Percentiles rank a stretch among this genome's conserved stretches.
phyloP scores from a whole-genome alignment of 305 asterid species.

The Lippia alba region DNA sequence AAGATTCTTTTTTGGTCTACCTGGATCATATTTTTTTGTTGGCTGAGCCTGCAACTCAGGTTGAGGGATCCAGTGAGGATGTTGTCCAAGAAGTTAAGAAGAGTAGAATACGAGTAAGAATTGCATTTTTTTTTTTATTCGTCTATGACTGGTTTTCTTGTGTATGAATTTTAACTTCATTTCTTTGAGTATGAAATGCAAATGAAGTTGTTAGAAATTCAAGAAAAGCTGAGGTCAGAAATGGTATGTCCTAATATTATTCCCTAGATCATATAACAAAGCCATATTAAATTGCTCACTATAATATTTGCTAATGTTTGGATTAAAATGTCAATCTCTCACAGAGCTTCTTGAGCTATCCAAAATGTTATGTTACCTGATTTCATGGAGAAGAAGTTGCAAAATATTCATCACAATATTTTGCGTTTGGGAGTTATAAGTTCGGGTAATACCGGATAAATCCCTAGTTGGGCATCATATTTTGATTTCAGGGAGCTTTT shows the following conservation, averaged over 20 bases:
- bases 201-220: conserved; percentile 86
- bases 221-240: conserved; percentile 66
- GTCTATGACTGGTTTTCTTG: conserved; percentile 19
- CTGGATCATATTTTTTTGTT: conserved; percentile 87
- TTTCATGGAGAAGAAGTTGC: conserved; percentile 14
- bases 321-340: conserved; percentile 9
- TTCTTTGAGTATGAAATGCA: conserved; percentile 74
- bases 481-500: no score
- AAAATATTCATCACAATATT: not conserved
- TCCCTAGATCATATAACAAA: conserved; percentile 3
- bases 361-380: conserved; percentile 2
- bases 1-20: conserved; percentile 91
- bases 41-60: conserved; percentile 98
- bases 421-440: no score
- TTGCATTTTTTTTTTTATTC: conserved; percentile 36
- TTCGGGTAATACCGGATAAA: no score
- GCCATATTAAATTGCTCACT: not conserved
- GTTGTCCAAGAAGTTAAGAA: conserved; percentile 88
- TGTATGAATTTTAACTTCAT: conserved; percentile 28
- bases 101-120: conserved; percentile 80
- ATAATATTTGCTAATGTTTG: conserved; percentile 14
- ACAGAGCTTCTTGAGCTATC: not conserved
- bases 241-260: conserved; percentile 58
- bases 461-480: no score
- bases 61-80: conserved; percentile 95